Conservation (phyloP, 495 filamentous ascomycete genomes). For the Penicillium simplicissimum region DNA sequence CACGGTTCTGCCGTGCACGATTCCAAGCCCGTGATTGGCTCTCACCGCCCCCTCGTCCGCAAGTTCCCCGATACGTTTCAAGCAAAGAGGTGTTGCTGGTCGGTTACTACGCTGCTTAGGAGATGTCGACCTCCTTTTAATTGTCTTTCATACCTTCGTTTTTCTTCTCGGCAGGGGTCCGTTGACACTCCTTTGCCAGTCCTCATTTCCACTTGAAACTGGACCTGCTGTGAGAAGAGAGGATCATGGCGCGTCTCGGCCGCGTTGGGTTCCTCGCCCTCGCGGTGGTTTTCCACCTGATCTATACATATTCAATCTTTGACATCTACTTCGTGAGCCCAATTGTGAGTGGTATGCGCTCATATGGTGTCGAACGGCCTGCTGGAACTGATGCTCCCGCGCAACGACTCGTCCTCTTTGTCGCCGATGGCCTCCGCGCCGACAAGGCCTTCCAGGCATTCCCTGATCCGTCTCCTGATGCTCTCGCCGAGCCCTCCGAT, state of each 20-base stretch:
- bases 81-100: not conserved
- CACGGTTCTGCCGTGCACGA: conserved; percentile 26
- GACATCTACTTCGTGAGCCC: conserved; percentile 99
- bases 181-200: conserved; percentile 22
- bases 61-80: conserved; percentile 29
- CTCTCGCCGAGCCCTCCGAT: conserved; percentile 48
- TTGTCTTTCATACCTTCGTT: conserved; percentile 14
- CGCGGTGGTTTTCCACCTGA: conserved; percentile 89
- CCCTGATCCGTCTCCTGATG: conserved; percentile 79
- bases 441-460: conserved; percentile 98
- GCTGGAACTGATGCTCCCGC: conserved; percentile 70
- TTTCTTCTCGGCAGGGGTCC: conserved; percentile 20
- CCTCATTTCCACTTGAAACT: not conserved
- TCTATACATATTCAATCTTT: conserved; percentile 97
- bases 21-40: conserved; percentile 34
- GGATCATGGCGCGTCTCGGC: conserved; percentile 72
- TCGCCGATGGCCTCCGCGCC: conserved; percentile 96
- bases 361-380: conserved; percentile 68
- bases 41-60: conserved; percentile 31
- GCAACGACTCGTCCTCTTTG: conserved; percentile 87
- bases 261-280: conserved; percentile 88
- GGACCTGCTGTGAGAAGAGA: conserved; percentile 17
- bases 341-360: conserved; percentile 92
- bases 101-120: not conserved
- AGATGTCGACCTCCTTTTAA: conserved; percentile 27